A percentile compares a stretch with the other conserved stretches of the same genome.
Evolutionary conservation across 495 filamentous ascomycete genomes (phyloP).

Genomic region (Daldinia caldariorum): DNA sequence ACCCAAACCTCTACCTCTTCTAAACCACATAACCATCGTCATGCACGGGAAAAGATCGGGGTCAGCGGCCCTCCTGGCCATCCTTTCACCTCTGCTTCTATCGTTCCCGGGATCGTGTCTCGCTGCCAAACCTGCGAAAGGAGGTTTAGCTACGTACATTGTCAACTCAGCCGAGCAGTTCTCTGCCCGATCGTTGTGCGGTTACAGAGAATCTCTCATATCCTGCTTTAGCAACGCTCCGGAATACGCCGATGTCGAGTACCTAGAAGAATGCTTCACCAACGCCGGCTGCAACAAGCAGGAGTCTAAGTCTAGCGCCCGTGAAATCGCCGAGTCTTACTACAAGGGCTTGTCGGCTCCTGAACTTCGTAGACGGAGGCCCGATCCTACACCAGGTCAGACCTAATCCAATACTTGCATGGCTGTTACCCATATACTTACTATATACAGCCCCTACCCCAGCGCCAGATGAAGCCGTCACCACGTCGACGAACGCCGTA

Average conservation of each 20-base stretch:
- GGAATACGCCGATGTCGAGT: constrained; percentile 31
- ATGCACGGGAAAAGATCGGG: constrained; percentile 25
- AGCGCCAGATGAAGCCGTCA: constrained; percentile 19
- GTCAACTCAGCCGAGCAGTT: constrained; percentile 47
- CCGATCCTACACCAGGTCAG: constrained; percentile 31
- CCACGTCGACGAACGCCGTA: constrained; percentile 22
- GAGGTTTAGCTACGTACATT: constrained; percentile 48
- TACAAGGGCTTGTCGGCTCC: constrained; percentile 27
- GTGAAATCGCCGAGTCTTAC: constrained; percentile 48
- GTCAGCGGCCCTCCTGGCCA: constrained; percentile 23
- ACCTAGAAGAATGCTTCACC: constrained; percentile 53
- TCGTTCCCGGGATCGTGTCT: constrained; percentile 18
- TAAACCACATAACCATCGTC: neutral
- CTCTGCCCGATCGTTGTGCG: constrained; percentile 49
- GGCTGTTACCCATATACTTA: neutral
- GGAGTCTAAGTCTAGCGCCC: constrained; percentile 51
- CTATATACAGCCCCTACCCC: constrained; percentile 27
- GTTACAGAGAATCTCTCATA: constrained; percentile 48
- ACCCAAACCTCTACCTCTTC: neutral
- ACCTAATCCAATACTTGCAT: neutral
- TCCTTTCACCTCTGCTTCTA: constrained; percentile 33
- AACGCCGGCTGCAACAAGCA: constrained; percentile 53
- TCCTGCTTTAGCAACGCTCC: constrained; percentile 47
- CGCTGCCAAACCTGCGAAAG: constrained; percentile 11
- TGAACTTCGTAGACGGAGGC: constrained; percentile 49